These are phyloP conservation scores for Macadamia integrifolia DNA, from an alignment of 164 flowering plant species.

Conservation along the genomic window DNA sequence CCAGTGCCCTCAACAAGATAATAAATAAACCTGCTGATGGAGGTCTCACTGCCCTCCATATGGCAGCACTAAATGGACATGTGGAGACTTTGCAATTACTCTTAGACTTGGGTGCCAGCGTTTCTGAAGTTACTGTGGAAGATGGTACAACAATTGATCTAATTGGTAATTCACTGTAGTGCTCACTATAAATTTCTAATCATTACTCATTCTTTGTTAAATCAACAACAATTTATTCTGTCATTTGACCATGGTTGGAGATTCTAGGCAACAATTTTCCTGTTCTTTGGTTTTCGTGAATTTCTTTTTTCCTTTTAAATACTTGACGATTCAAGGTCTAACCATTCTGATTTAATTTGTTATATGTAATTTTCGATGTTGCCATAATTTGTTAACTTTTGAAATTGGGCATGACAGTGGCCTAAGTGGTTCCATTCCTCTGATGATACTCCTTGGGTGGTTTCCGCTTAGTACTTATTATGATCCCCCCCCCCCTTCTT, in stretches of 20 bases:
- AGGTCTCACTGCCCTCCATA: slow-evolving; percentile 91
- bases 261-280: not conserved
- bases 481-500: not conserved
- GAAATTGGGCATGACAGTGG: not conserved
- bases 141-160: slow-evolving; percentile 93
- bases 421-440: not conserved
- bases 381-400: too few species aligned
- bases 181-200: not conserved
- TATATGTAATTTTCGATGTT: not conserved
- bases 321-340: too few species aligned
- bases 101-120: slow-evolving; percentile 77
- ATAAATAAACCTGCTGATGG: slow-evolving; percentile 83
- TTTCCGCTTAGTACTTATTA: not conserved
- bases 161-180: slow-evolving; percentile 42
- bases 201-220: too few species aligned
- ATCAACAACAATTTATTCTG: too few species aligned
- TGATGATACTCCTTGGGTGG: not conserved
- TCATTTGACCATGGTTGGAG: too few species aligned
- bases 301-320: not conserved
- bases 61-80: slow-evolving; percentile 95
- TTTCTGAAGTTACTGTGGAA: slow-evolving; percentile 60
- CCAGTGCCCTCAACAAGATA: slow-evolving; percentile 53
- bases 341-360: too few species aligned
- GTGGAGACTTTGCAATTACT: slow-evolving; percentile 68
- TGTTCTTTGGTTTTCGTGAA: not conserved